Base-by-base conservation (phyloP, 257 asterid genomes). In the Cynanchum wilfordii region DNA sequence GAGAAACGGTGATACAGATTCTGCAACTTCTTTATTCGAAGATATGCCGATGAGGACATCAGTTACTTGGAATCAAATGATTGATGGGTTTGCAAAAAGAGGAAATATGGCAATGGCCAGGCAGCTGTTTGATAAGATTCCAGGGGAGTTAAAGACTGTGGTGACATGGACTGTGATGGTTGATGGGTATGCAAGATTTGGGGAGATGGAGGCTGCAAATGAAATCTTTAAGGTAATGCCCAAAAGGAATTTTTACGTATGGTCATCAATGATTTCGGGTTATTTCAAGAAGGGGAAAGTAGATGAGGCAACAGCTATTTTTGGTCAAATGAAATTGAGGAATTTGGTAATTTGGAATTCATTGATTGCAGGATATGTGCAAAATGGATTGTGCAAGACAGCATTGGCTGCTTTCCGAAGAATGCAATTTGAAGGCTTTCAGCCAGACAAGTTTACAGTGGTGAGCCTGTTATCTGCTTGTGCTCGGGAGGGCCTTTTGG, bases 341-440 rank as follows among this genome's bases (percentile, higher is more conserved):
- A 90, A 90, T 77, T 80, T 89, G 86, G 97, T 92, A 80, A 81
- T 68, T 66, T 90, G 97, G 98, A 92, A 90, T 78, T 82, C 95
- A 0, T 70, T 89, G 82, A 85, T 92, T 30, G 84, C 93, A n/a
- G 96, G 98, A 11, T 92, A 86, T 58, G n/a, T 92, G 7, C 96
- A 92, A 66, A 87, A 89, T 66, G 93, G 97, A 68, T 70, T 79
- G 79, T 87, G 78, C 25, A 59, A 82, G 49, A 89, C 86, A 74
- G 90, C 86, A 2, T 68, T 87, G 57, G 87, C 75, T 68, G 84
- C 92, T 25, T 92, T 87, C 77, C 59, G 3, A 42, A 79, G 75
- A 66, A 90, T 90, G 97, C 89, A 72, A 70, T 74, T 13, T 69
- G 88, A 87, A 49, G 87, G 88, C 47, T 84, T 92, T 54, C 82